A percentile compares a stretch with the other conserved stretches of the same genome.
Conservation (phyloP, 352 stramenopile species). For the Pythium grandisporangium region DNA sequence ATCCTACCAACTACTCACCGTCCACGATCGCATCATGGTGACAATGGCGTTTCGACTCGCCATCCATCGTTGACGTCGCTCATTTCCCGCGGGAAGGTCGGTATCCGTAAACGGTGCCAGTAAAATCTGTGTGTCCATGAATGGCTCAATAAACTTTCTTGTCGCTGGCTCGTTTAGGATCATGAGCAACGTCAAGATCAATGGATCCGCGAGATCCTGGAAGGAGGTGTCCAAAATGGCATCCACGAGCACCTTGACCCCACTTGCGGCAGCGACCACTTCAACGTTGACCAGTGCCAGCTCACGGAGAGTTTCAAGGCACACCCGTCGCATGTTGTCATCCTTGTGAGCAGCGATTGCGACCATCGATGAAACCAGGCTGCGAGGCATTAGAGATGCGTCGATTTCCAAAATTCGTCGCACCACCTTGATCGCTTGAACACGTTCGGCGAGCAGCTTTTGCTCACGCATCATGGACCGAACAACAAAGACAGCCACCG, state of each 20-base stretch:
- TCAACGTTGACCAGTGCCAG: constrained; percentile 72
- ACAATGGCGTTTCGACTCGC: constrained; percentile 85
- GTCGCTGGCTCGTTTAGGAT: constrained; percentile 80
- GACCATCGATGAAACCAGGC: constrained; percentile 72
- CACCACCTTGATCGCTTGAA: constrained; percentile 84
- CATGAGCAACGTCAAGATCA: constrained; percentile 80
- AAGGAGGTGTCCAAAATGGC: constrained; percentile 85
- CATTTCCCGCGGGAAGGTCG: constrained; percentile 71
- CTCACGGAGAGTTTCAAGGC: constrained; percentile 78
- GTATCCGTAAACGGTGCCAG: constrained; percentile 86
- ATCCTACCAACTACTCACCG: constrained; percentile 19
- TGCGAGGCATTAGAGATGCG: constrained; percentile 70
- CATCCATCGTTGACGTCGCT: constrained; percentile 83
- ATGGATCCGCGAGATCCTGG: constrained; percentile 76
- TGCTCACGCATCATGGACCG: constrained; percentile 80
- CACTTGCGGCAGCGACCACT: constrained; percentile 79
- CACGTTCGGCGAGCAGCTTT: constrained; percentile 74
- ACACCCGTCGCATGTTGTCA: constrained; percentile 83
- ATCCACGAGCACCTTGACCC: constrained; percentile 76
- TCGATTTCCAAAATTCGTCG: constrained; percentile 83
- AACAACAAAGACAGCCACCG: constrained; percentile 76
- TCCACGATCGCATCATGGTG: constrained; percentile 88
- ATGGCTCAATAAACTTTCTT: constrained; percentile 81
- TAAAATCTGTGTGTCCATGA: constrained; percentile 81
- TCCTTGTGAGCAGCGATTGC: constrained; percentile 84